Conservation (phyloP, 805 yeast species). For the Kazachstania martiniae region DNA sequence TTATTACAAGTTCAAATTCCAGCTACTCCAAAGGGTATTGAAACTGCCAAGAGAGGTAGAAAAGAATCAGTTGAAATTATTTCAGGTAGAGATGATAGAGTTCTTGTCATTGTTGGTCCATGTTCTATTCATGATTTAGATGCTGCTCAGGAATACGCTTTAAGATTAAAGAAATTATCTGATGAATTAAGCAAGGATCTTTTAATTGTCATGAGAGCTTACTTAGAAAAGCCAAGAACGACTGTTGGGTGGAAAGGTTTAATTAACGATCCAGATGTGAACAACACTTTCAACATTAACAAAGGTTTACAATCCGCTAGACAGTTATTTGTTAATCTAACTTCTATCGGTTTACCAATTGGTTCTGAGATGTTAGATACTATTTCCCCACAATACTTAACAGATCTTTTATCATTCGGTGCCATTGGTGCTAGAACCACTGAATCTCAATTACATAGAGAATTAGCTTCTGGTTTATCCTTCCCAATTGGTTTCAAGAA, state of each 20-base stretch:
- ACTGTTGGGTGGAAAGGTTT: conserved; percentile 99
- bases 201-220: conserved; percentile 90
- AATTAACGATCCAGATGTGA: conserved; percentile 92
- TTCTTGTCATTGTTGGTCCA: conserved; percentile 87
- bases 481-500: conserved; percentile 98
- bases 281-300: conserved; percentile 87
- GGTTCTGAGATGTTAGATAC: conserved; percentile 98
- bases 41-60: conserved; percentile 68
- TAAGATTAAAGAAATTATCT: conserved; percentile 51
- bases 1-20: conserved; percentile 79
- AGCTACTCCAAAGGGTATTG: conserved; percentile 41
- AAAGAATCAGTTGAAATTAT: conserved; percentile 66
- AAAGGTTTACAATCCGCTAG: conserved; percentile 86
- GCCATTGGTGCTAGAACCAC: conserved; percentile 99
- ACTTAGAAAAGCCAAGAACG: conserved; percentile 96
- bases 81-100: conserved; percentile 68
- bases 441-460: conserved; percentile 96
- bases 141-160: conserved; percentile 83
- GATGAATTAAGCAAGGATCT: conserved; percentile 68
- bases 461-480: conserved; percentile 93
- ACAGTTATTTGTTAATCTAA: conserved; percentile 70
- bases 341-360: conserved; percentile 73
- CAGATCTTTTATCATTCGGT: conserved; percentile 85
- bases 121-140: conserved; percentile 91
- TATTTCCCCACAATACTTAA: conserved; percentile 89